Evolutionary conservation across 371 early-diverging fungal genomes (phyloP).

Genomic region (Vairimorpha necatrix): DNA sequence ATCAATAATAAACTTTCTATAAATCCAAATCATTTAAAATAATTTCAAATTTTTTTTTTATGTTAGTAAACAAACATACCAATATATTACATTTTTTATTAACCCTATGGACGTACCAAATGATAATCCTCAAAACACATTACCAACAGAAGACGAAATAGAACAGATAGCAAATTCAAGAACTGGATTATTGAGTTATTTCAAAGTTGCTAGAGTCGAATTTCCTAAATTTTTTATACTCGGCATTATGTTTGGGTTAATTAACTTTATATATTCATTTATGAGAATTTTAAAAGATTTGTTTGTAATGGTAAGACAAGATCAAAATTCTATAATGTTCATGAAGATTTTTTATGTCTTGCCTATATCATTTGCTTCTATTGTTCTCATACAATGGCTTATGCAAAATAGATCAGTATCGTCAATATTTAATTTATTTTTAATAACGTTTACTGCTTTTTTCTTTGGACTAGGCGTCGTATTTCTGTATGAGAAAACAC

Average conservation of each 20-base stretch:
- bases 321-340: constrained; percentile 60
- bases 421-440: constrained; percentile 57
- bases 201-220: constrained; percentile 62
- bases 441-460: constrained; percentile 52
- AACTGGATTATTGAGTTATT: constrained; percentile 43
- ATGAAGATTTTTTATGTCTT: constrained; percentile 63
- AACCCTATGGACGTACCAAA: not conserved
- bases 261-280: constrained; percentile 64
- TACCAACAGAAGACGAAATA: constrained; percentile 60
- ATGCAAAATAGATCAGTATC: constrained; percentile 46
- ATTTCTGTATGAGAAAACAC: constrained; percentile 56
- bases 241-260: constrained; percentile 61
- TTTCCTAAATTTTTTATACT: constrained; percentile 59
- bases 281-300: constrained; percentile 65
- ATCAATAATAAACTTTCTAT: not conserved
- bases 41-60: not conserved
- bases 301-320: constrained; percentile 62
- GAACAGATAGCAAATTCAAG: constrained; percentile 28
- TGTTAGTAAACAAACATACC: constrained; percentile 11
- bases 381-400: constrained; percentile 59
- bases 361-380: constrained; percentile 53
- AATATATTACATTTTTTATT: not conserved
- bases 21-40: not conserved
- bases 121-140: not conserved
- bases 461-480: constrained; percentile 57